phyloP scores from a whole-genome alignment of 768 basidiomycete genomes.

The Macrolepiota fuliginosa region DNA sequence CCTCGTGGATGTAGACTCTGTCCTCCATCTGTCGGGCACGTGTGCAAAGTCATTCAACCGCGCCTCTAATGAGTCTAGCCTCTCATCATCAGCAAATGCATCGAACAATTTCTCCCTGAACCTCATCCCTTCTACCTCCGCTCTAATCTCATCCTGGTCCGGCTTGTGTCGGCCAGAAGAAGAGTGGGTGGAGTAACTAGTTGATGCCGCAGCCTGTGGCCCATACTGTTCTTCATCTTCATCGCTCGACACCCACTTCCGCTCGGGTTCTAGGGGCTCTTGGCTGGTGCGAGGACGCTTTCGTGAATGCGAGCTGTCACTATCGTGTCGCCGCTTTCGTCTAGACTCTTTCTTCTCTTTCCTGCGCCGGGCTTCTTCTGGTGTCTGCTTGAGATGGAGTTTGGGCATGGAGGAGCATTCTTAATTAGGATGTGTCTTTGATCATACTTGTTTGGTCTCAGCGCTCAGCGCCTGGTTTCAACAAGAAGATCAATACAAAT shows the following conservation, averaged over 20 bases:
- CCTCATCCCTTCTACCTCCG: slow-evolving; percentile 57
- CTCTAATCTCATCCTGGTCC: slow-evolving; percentile 47
- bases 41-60: slow-evolving; percentile 67
- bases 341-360: slow-evolving; percentile 34
- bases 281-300: slow-evolving; percentile 24
- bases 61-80: slow-evolving; percentile 60
- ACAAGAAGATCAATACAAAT: no score
- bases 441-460: no score
- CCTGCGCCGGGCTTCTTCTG: slow-evolving; percentile 51
- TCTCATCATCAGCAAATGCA: slow-evolving; percentile 71
- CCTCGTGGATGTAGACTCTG: slow-evolving; percentile 22
- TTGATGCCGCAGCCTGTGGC: slow-evolving; percentile 19
- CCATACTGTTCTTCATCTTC: slow-evolving; percentile 29
- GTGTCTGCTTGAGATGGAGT: slow-evolving; percentile 62
- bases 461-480: no score
- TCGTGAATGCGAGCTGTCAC: slow-evolving; percentile 18
- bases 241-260: slow-evolving; percentile 53
- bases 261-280: slow-evolving; percentile 23
- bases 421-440: no score
- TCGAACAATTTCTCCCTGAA: slow-evolving; percentile 75
- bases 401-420: slow-evolving; percentile 36
- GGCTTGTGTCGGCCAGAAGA: slow-evolving; percentile 24
- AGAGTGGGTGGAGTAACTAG: background rate
- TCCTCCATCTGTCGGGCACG: slow-evolving; percentile 70
- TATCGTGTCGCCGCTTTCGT: slow-evolving; percentile 19